Evolutionary conservation across 192 early-diverging fungal genomes (phyloP).

Genomic region (Spizellomyces sp.): DNA sequence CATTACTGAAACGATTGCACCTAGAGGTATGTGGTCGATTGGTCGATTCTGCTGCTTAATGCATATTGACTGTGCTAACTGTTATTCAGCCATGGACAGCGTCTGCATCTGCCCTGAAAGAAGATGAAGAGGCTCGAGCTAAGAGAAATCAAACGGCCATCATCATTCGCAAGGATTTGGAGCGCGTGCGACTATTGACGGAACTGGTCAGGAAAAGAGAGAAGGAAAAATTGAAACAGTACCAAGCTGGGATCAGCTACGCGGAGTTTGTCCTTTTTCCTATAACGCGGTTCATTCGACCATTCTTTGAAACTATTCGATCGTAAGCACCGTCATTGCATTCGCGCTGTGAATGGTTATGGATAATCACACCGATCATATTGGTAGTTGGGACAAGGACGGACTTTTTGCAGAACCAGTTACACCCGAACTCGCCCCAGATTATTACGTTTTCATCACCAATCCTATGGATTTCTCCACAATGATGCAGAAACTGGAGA

Average conservation of each 20-base stretch:
- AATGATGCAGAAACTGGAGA: conserved; percentile 59
- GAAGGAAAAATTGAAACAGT: conserved; percentile 43
- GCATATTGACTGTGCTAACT: background rate
- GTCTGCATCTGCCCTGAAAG: conserved; percentile 53
- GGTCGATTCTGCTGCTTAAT: background rate
- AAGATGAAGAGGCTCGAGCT: conserved; percentile 75
- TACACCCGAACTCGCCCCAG: conserved; percentile 63
- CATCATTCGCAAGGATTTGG: conserved; percentile 77
- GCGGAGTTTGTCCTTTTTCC: conserved; percentile 71
- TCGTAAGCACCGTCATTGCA: conserved; percentile 43
- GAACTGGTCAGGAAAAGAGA: conserved; percentile 73
- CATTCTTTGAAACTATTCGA: conserved; percentile 68
- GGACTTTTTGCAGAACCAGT: conserved; percentile 74
- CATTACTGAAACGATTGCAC: conserved; percentile 92
- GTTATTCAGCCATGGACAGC: conserved; percentile 76
- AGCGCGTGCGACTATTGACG: conserved; percentile 80
- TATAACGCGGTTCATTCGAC: conserved; percentile 64
- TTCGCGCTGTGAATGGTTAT: too few species aligned
- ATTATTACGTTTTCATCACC: conserved; percentile 72
- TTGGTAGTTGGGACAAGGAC: conserved; percentile 62
- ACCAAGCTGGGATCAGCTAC: conserved; percentile 64
- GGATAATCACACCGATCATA: background rate
- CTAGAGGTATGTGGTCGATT: conserved; percentile 67
- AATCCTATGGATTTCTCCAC: conserved; percentile 80
- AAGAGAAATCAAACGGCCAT: conserved; percentile 53